Percentiles rank a stretch among this genome's conserved stretches.
phyloP scores from a whole-genome alignment of 2,329 filamentous ascomycete genomes.

The Fusarium robinianum region DNA sequence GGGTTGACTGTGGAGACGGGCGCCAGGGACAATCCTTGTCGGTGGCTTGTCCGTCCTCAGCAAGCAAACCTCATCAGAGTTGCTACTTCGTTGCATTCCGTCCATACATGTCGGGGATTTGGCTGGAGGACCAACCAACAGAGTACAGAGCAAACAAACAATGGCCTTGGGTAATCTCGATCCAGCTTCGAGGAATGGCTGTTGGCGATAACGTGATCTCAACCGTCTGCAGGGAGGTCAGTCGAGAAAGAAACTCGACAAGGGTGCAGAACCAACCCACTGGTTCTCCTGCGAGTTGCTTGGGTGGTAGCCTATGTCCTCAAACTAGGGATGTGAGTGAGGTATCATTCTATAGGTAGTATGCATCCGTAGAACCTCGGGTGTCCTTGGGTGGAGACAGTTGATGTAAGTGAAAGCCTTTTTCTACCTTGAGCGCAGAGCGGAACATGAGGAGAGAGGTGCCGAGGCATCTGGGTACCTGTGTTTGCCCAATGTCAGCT shows the following conservation, averaged over 20 bases:
- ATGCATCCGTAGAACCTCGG: too few species aligned
- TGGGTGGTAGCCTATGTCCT: constrained; percentile 2
- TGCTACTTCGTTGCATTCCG: constrained; percentile 6
- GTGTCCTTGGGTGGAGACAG: too few species aligned
- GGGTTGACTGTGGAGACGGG: constrained; percentile 10
- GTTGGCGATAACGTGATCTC: constrained; percentile 33
- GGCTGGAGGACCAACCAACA: constrained; percentile 20
- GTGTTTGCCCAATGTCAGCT: too few species aligned
- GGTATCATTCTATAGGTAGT: too few species aligned
- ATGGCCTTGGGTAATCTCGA: constrained; percentile 4
- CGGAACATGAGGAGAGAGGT: too few species aligned
- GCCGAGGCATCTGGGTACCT: too few species aligned
- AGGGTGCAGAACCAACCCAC: constrained; percentile 7
- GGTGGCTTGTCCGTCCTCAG: constrained; percentile 16
- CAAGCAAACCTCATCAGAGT: constrained; percentile 20
- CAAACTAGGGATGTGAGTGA: constrained; percentile 4
- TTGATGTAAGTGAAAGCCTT: too few species aligned
- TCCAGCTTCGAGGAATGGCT: constrained; percentile 15
- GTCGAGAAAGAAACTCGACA: constrained; percentile 8
- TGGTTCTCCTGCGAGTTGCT: constrained; percentile 11
- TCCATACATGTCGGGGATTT: too few species aligned
- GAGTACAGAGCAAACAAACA: constrained; percentile 14
- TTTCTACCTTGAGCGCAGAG: too few species aligned
- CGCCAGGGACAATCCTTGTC: constrained; percentile 21
- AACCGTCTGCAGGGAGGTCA: constrained; percentile 27